Base-by-base conservation (phyloP, 306 rosid genomes). In the Corylus avellana region DNA sequence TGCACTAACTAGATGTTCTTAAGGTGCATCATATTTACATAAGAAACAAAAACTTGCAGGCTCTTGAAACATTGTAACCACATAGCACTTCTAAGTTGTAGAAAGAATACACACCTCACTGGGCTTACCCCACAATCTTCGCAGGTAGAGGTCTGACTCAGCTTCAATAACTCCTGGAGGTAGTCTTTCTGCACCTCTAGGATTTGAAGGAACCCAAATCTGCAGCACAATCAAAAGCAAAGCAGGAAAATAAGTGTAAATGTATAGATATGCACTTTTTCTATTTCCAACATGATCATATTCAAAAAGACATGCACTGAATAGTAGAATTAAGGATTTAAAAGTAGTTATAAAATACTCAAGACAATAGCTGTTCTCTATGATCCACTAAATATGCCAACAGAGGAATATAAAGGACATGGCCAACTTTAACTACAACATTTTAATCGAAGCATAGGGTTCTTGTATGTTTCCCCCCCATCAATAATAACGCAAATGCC, bases 151-250 rank as follows among this genome's bases (percentile, higher is more conserved):
- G 81, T 96, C 99, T 32, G 99, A 89, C 75, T 89, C 91, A 16
- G 97, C 96, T 72, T 82, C 93, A 78, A 93, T 75, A 77, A 96
- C 93, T 49, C 86, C 89, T 32, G 97, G 97, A 47, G 99, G 92
- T 77, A 96, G 80, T 77, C 88, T 89, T 86, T 96, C 98, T 18
- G 98, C 99, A 59, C 99, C 99, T 86, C 89, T 91, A 75, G 98
- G 99, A 84, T 93, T 93, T 82, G 99, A 90, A 68, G 99, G 87
- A 75, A 79, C 90, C 99, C 98, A 96, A 81, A 93, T 96, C 99
- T 96, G 91, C 84, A 82, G 80, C 69, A 76, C 76, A 86, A 32
- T 62, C 63, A 56, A 58, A 55, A 54, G 78, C 64, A 57, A 76
- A 54, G 70, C n/a, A 79, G 73, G 55, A 68, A 32, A 35, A 37